Evolutionary conservation across 371 early-diverging fungal genomes (phyloP).

Genomic region (Rhizopus sp.): DNA sequence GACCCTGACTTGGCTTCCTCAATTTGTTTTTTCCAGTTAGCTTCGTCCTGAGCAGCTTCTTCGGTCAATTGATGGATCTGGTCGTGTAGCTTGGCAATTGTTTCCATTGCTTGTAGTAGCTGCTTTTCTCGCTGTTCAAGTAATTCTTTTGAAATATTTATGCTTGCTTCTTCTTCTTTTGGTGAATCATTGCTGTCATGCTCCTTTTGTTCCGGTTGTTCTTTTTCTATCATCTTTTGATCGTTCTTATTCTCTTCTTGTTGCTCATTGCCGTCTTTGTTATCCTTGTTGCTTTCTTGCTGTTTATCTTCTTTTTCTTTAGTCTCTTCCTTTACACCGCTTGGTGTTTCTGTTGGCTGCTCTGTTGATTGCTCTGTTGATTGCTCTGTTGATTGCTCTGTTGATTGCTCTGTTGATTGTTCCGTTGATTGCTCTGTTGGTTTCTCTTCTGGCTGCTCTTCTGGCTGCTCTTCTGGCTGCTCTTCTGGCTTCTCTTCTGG

Average conservation of each 20-base stretch:
- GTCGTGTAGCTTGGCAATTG: constrained; percentile 62
- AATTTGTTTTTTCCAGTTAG: constrained; percentile 6
- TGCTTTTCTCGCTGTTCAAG: constrained; percentile 68
- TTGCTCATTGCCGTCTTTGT: not conserved
- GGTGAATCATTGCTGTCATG: not conserved
- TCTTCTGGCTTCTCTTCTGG: not conserved
- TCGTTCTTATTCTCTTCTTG: not conserved
- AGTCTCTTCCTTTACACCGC: not conserved
- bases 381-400: not conserved
- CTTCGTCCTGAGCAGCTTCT: constrained; percentile 28
- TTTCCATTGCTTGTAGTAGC: constrained; percentile 61
- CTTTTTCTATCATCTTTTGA: constrained; percentile 4
- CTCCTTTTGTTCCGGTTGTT: not conserved
- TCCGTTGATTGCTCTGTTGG: not conserved
- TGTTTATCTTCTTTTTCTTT: not conserved
- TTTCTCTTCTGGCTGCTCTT: not conserved
- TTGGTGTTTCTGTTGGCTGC: no score
- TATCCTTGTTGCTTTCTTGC: not conserved
- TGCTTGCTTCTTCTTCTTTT: constrained; percentile 1
- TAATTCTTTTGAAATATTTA: constrained; percentile 18
- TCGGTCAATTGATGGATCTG: constrained; percentile 57
- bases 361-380: not conserved
- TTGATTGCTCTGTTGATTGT: not conserved
- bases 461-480: no score
- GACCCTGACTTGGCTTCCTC: constrained; percentile 1